Base-by-base conservation (phyloP, 129 eudicot species). In the Sambucus nigra region DNA sequence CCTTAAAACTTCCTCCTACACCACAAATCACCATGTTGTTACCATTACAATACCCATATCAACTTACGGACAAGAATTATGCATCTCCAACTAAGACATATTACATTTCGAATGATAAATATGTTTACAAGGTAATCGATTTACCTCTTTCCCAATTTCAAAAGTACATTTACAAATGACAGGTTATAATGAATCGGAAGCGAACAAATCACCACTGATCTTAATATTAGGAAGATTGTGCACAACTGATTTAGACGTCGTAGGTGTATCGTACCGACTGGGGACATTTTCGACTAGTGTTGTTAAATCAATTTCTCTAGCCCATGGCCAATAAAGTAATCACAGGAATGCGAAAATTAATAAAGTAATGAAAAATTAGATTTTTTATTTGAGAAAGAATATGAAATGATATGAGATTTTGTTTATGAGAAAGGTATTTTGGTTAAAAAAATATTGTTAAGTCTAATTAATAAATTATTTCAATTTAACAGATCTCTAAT, bases 211-310 rank as follows among this genome's bases (percentile, higher is more conserved):
- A 27, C 76, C 53, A 0, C 53, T 67, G 8, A 91, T 70, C 28
- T 59, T 66, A 3, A 91, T 55, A 33, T 20, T 67, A 0, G 94
- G 88, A 7, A 91, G 73, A 15, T 74, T 81, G 58, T 81, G 71
- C 5, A 89, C 70, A 0, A 73, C 95, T 0, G 75, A 57, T 55
- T 84, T 89, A 0, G 95, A 53, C 0, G 97, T 95, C 22, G 97
- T 95, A 0, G 97, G 97, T 0, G 97, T 74, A 0, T 95, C 97
- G 5, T 81, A 69, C 7, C 97, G 55, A 61, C 84, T 84, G 0
- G 95, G 97, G 73, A 81, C 97, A 23, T 89, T 89, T 68, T 84
- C 97, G 2, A 95, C 94, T 0, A 89, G 69, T n/a, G n/a, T 59
- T 84, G 97, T 48, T 89, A 95, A 11, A 84, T 89, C 75, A 84